Base-by-base conservation (phyloP, 2,329 filamentous ascomycete genomes). In the Hypoxylon sp. region DNA sequence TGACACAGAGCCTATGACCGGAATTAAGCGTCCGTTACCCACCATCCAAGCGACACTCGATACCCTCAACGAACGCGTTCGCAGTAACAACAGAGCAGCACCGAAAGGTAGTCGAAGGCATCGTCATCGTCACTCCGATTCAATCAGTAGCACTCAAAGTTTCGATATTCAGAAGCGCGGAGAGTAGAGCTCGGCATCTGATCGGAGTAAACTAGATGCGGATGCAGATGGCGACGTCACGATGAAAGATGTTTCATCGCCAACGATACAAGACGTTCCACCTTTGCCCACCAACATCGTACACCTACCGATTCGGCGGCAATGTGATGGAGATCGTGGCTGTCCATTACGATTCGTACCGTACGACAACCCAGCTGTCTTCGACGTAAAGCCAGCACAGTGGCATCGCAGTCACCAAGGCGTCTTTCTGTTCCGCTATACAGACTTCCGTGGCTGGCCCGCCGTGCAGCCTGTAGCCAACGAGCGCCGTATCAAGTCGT, bases 371-470 rank as follows among this genome's bases (percentile, higher is more conserved):
- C 53, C 51, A 9, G 46, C 45, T 11, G 43, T 55, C 8, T 38
- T 54, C 30, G 29, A 41, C 16, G 57, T 60, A 32, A 40, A 20
- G n/a, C 53, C 51, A 3, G 4, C 13, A 13, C 47, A 30, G 9
- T 53, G 38, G 57, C 58, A 60, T 36, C 34, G 16, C 23, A 48
- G 26, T n/a, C 34, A 40, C 16, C 23, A 48, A 26, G 45, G 47
- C 16, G 15, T 62, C 7, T 57, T 44, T 41, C 20, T 61, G 30
- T 61, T 61, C 43, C 44, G 31, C 20, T 62, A 62, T 43, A 59
- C 48, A 7, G 57, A 61, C 30, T 43, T 44, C 23, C 29, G 21
- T 7, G 58, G 60, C 13, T 49, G 36, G 50, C 52, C 52, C 15
- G 60, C 58, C 8, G 31, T 59, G 16, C 56, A 59, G 37, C 58